These are phyloP conservation scores for Pseudevernia furfuracea DNA, from an alignment of 495 filamentous ascomycete species.

Conservation along the genomic window DNA sequence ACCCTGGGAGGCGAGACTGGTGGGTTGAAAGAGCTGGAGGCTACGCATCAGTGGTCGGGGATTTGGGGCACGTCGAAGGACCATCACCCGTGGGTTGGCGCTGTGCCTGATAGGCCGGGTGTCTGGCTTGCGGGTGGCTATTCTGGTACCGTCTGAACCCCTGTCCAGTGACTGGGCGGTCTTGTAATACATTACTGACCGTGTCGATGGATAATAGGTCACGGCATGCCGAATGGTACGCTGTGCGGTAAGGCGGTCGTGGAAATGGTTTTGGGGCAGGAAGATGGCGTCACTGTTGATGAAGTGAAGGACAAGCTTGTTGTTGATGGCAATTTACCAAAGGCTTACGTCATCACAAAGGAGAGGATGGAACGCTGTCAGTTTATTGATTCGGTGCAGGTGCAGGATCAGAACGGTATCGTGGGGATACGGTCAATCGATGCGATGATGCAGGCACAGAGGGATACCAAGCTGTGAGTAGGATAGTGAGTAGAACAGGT, in stretches of 20 bases:
- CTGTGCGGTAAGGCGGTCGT: conserved; percentile 60
- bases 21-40: conserved; percentile 39
- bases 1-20: conserved; percentile 32
- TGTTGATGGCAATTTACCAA: conserved; percentile 25
- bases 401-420: conserved; percentile 13
- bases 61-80: conserved; percentile 76
- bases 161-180: too few species aligned
- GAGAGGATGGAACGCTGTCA: conserved; percentile 20
- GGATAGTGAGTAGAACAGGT: too few species aligned
- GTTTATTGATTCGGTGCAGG: conserved; percentile 17
- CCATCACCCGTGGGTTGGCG: conserved; percentile 59
- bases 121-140: conserved; percentile 57
- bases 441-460: background rate
- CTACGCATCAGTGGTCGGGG: conserved; percentile 67
- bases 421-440: background rate
- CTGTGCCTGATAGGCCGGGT: conserved; percentile 41
- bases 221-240: conserved; percentile 76
- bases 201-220: too few species aligned
- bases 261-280: conserved; percentile 48
- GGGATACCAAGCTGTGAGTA: background rate
- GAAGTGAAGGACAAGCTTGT: conserved; percentile 32
- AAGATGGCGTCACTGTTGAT: conserved; percentile 23
- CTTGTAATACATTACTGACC: too few species aligned
- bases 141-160: conserved; percentile 35
- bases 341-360: conserved; percentile 18